Percentiles rank a stretch among this genome's conserved stretches.
These are phyloP conservation scores for Geotrichum cucujoidarum DNA, from an alignment of 1,139 yeast genomes.

Conservation along the genomic window DNA sequence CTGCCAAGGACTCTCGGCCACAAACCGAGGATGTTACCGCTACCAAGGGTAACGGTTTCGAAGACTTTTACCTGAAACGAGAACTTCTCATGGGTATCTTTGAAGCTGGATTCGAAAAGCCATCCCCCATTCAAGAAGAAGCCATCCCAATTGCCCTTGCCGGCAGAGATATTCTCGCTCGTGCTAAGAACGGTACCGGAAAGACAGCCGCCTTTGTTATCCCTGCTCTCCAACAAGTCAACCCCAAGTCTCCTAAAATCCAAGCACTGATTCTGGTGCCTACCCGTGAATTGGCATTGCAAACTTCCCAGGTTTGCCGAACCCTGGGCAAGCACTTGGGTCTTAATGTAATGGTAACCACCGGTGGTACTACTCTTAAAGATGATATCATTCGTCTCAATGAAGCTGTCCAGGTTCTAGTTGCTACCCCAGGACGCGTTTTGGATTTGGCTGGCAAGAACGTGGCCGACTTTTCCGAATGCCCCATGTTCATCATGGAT, in stretches of 20 bases:
- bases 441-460: conserved; percentile 87
- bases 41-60: conserved; percentile 87
- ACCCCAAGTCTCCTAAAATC: conserved; percentile 77
- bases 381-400: conserved; percentile 91
- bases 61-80: conserved; percentile 85
- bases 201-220: conserved; percentile 95
- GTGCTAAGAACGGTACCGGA: conserved; percentile 98
- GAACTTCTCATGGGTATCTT: conserved; percentile 96
- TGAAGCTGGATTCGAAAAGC: conserved; percentile 98
- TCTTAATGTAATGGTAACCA: conserved; percentile 93
- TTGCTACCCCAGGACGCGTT: conserved; percentile 96
- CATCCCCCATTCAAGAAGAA: conserved; percentile 97
- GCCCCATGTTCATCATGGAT: conserved; percentile 92
- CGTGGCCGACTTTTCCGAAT: conserved; percentile 80
- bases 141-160: conserved; percentile 92
- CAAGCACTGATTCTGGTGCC: conserved; percentile 90
- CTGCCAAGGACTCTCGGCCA: conserved; percentile 81
- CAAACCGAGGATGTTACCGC: conserved; percentile 95
- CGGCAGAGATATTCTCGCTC: conserved; percentile 93
- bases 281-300: conserved; percentile 93
- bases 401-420: conserved; percentile 87
- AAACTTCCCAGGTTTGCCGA: conserved; percentile 94
- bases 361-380: conserved; percentile 93
- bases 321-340: conserved; percentile 95
- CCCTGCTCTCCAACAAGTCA: conserved; percentile 77